Conservation (phyloP, 208 protist species). For the Leishmania gerbilli region DNA sequence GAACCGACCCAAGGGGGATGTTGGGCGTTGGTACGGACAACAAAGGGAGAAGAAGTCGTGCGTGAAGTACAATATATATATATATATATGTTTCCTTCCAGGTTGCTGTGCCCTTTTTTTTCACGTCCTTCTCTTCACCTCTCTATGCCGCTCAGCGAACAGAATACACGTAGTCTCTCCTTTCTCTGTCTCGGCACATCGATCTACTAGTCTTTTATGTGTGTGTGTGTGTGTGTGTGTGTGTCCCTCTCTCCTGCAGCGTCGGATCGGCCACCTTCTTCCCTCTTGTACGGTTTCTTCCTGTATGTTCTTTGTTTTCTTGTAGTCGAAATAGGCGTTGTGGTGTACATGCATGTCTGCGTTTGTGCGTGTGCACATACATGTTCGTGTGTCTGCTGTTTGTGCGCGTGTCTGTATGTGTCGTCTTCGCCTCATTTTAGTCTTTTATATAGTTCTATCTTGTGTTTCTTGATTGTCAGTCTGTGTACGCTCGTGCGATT, state of each 20-base stretch:
- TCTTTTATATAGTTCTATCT: background rate
- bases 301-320: conserved; percentile 9
- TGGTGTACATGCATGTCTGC: conserved; percentile 13
- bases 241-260: background rate
- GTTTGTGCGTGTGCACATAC: conserved; percentile 5
- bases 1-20: background rate
- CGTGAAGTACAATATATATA: background rate
- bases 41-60: background rate
- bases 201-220: background rate
- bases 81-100: background rate
- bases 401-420: conserved; percentile 10
- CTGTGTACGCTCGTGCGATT: background rate
- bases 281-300: conserved; percentile 3
- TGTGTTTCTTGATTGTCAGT: background rate
- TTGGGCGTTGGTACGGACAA: background rate
- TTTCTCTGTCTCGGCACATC: background rate
- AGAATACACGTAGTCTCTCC: conserved; percentile 4
- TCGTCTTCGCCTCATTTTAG: conserved; percentile 10
- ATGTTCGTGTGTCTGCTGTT: conserved; percentile 14
- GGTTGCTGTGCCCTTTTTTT: background rate
- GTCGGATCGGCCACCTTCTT: background rate
- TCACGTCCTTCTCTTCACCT: background rate
- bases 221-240: background rate
- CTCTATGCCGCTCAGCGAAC: background rate
- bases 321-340: conserved; percentile 3